Evolutionary conservation across 441 rosid species (phyloP), one percentile per base, ranked within the genome.

Genomic region (Pelargonium fulgidum): DNA sequence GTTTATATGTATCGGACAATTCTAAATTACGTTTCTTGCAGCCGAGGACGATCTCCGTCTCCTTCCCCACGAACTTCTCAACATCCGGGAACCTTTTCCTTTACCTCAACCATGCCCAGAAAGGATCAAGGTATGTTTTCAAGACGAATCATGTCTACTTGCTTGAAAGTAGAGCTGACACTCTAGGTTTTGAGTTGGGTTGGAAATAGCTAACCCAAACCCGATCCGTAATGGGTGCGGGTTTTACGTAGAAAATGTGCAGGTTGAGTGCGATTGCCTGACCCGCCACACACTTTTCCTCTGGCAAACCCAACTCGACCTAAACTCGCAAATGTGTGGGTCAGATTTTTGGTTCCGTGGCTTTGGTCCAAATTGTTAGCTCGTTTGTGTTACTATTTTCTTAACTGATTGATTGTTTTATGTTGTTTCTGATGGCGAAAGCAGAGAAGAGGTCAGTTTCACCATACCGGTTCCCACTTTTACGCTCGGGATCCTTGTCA

Each of bases 391-490:
- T 16, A 5, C 13, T 50, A 14, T 48, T 5, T 48, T 11, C 58
- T 19, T 20, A 56, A 16, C 9, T 33, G 39, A 33, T 56, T 17
- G 24, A 56, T 56, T 22, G 24, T 0, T 22, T 56, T 17, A 16
- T 56, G 9, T 8, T 2, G 62, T 17, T 56, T 56, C 19, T 1
- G 19, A 17, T 56, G 39, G 39, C 39, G 39, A 33, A 68, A 78
- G 68, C 90, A 93, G 98, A 85, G 45, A 86, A 85, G 70, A 81
- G 86, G 72, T 78, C 89, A 0, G 83, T 83, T 24, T 87, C 93
- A 45, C 97, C 97, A 0, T 82, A 82, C 72, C 86, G 91, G 4
- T 90, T 93, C 78, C 98, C 97, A 0, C 81, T 87, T 61, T 71
- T 85, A 74, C 89, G 89, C 64, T 89, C 93, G 0, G 94, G 89